Percentiles rank a stretch among this genome's conserved stretches.
These are phyloP conservation scores for Trichosporon inkin DNA, from an alignment of 1,284 basidiomycete genomes.

Conservation along the genomic window DNA sequence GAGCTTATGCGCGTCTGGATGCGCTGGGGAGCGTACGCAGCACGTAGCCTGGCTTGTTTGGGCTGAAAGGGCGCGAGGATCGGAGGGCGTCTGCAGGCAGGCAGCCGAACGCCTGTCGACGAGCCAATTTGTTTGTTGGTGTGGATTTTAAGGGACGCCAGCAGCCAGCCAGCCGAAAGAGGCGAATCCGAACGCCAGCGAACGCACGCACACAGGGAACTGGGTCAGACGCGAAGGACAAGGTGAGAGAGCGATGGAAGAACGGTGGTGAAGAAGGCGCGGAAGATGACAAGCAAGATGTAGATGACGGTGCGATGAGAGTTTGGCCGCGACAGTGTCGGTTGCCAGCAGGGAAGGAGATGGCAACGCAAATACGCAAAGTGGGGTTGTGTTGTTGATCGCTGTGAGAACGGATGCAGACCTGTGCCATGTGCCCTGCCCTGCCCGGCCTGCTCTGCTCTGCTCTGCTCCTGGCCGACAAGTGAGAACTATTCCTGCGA, in stretches of 20 bases:
- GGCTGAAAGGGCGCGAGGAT: neutral
- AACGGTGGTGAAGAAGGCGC: neutral
- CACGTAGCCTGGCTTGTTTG: neutral
- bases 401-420: neutral
- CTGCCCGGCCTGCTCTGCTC: neutral
- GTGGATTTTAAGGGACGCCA: neutral
- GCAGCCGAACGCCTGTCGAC: neutral
- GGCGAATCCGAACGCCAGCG: slow-evolving; percentile 2
- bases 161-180: neutral
- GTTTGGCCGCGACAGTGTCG: too few species aligned
- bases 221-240: neutral
- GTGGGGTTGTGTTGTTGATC: neutral
- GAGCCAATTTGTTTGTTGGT: neutral
- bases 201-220: neutral
- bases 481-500: too few species aligned
- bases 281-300: neutral
- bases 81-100: neutral
- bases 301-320: too few species aligned
- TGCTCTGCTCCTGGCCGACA: neutral
- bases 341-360: too few species aligned
- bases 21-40: neutral
- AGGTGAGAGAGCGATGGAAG: neutral
- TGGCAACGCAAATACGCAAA: too few species aligned
- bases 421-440: neutral
- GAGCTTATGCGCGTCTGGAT: neutral